A percentile compares a stretch with the other conserved stretches of the same genome.
Conservation (phyloP, 176 grass and related monocot genomes). For the Urochloa ruziziensis region DNA sequence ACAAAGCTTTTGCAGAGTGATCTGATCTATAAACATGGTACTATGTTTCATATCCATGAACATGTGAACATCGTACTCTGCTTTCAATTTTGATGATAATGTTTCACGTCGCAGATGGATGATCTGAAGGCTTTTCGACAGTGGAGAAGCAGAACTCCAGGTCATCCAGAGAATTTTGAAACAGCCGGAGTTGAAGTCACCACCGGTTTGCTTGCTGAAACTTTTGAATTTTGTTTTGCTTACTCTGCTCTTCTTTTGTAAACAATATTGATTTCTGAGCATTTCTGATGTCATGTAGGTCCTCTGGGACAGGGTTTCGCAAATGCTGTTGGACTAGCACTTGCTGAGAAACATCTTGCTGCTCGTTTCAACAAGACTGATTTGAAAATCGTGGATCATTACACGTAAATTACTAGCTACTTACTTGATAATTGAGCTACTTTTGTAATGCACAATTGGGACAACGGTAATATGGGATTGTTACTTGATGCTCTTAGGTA, state of each 20-base stretch:
- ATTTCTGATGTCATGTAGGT: slow-evolving; percentile 42
- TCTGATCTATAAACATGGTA: not conserved
- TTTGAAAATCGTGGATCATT: slow-evolving; percentile 71
- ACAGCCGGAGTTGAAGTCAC: slow-evolving; percentile 91
- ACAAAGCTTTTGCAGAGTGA: not conserved
- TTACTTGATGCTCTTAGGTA: slow-evolving; percentile 51
- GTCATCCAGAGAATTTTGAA: slow-evolving; percentile 96
- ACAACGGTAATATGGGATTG: not conserved
- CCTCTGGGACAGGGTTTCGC: slow-evolving; percentile 89
- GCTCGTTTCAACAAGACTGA: slow-evolving; percentile 90
- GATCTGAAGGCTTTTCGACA: slow-evolving; percentile 79
- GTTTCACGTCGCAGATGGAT: slow-evolving; percentile 52
- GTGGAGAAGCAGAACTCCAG: slow-evolving; percentile 89
- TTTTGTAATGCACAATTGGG: not conserved
- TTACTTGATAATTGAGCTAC: not conserved
- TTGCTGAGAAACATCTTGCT: slow-evolving; percentile 85
- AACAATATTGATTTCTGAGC: not conserved
- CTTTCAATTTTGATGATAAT: not conserved
- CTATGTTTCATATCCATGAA: not conserved
- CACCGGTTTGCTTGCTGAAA: slow-evolving; percentile 43
- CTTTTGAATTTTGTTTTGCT: not conserved
- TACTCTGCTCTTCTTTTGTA: not conserved
- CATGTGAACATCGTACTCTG: not conserved
- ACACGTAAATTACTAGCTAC: slow-evolving; percentile 56
- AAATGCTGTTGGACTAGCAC: slow-evolving; percentile 84